Evolutionary conservation across 202 grass and related monocot genomes (phyloP).

Genomic region (Tripidium arundinaceum): DNA sequence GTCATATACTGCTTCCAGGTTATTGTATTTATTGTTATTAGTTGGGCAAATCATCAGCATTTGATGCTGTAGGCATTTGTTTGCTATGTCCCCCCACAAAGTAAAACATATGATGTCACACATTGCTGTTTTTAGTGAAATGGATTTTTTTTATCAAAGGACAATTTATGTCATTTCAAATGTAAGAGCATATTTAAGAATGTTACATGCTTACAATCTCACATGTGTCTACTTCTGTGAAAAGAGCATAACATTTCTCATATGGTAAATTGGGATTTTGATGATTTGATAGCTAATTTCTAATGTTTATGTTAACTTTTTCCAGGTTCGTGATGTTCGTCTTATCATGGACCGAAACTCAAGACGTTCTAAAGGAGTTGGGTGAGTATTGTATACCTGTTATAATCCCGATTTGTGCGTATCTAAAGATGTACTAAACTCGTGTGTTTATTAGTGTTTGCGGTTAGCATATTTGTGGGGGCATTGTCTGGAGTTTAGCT

Average conservation of each 20-base stretch:
- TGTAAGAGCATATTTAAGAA: neutral
- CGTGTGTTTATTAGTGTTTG: neutral
- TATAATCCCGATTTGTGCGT: neutral
- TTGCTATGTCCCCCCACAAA: neutral
- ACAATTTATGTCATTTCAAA: neutral
- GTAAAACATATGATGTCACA: neutral
- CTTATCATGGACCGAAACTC: conserved; percentile 98
- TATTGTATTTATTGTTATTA: neutral
- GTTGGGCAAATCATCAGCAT: neutral
- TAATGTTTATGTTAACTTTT: conserved; percentile 9
- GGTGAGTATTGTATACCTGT: conserved; percentile 46
- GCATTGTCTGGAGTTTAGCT: neutral
- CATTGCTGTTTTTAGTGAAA: conserved; percentile 20
- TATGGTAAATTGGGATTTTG: neutral
- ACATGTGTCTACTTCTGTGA: neutral
- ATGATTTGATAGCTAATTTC: neutral
- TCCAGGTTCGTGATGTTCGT: conserved; percentile 94
- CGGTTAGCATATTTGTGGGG: neutral
- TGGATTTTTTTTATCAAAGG: neutral
- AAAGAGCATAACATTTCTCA: neutral
- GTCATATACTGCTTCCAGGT: neutral
- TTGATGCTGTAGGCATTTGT: neutral
- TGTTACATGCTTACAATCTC: neutral
- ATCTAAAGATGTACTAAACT: neutral
- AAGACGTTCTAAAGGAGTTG: conserved; percentile 94